Conservation (phyloP, 805 yeast genomes). For the Metschnikowia kunwiensis region DNA sequence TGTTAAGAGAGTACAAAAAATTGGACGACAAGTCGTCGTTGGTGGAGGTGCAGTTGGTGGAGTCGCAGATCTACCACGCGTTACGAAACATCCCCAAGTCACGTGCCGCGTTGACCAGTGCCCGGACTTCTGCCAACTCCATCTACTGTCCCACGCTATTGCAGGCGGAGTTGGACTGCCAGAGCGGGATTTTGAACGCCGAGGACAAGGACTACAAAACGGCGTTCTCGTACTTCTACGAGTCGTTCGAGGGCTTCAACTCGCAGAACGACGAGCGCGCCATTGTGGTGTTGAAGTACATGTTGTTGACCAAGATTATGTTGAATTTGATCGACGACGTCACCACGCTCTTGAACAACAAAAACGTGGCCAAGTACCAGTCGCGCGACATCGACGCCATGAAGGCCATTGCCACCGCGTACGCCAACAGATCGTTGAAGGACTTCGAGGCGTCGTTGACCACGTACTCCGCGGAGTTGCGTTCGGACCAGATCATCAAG, state of each 20-base stretch:
- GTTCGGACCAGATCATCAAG: conserved; percentile 82
- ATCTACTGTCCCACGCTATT: conserved; percentile 91
- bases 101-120: conserved; percentile 87
- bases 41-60: conserved; percentile 92
- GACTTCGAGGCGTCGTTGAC: conserved; percentile 85
- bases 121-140: conserved; percentile 96
- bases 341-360: conserved; percentile 70
- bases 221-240: conserved; percentile 92
- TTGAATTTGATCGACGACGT: conserved; percentile 82
- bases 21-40: conserved; percentile 93
- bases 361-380: conserved; percentile 63
- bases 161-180: conserved; percentile 92
- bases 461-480: conserved; percentile 68
- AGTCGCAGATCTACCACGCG: conserved; percentile 86
- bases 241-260: conserved; percentile 88
- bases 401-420: conserved; percentile 89
- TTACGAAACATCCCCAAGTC: conserved; percentile 88
- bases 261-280: conserved; percentile 60
- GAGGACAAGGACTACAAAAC: conserved; percentile 97
- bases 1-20: conserved; percentile 83
- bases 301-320: conserved; percentile 93
- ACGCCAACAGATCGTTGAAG: conserved; percentile 81
- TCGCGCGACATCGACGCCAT: conserved; percentile 91
- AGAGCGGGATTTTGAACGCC: conserved; percentile 93
- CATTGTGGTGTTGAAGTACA: conserved; percentile 80